These are phyloP conservation scores for Plasmodium chabaudi DNA, from an alignment of 169 alveolate genomes.

Conservation along the genomic window DNA sequence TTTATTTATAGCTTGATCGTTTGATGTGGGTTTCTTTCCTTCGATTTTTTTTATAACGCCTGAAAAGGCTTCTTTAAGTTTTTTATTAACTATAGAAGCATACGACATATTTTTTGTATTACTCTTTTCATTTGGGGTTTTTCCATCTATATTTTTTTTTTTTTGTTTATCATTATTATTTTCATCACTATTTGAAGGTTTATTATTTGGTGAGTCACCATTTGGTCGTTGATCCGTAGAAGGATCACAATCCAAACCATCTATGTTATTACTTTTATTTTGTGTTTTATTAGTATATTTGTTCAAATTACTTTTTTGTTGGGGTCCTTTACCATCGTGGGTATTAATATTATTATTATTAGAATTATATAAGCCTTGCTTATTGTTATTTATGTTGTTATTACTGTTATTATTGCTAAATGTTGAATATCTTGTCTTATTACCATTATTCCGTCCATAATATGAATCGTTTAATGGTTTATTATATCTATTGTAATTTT, in stretches of 20 bases:
- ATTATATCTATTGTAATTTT: conserved; percentile 54
- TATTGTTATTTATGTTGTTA: not conserved
- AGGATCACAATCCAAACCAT: conserved; percentile 45
- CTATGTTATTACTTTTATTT: conserved; percentile 55
- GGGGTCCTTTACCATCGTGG: conserved; percentile 31
- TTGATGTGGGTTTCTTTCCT: conserved; percentile 2
- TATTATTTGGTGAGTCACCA: conserved; percentile 5
- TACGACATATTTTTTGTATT: conserved; percentile 26
- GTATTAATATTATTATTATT: conserved; percentile 14
- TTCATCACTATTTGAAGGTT: conserved; percentile 4
- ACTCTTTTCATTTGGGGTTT: conserved; percentile 13
- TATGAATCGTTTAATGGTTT: conserved; percentile 39
- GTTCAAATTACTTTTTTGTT: conserved; percentile 20
- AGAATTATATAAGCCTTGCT: conserved; percentile 19
- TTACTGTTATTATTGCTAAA: not conserved
- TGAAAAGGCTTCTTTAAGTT: conserved; percentile 6
- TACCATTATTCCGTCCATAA: conserved; percentile 10
- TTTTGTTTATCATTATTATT: conserved; percentile 12
- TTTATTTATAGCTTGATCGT: not conserved
- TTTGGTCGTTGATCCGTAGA: conserved; percentile 44
- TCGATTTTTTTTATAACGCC: conserved; percentile 29
- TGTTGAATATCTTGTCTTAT: conserved; percentile 25
- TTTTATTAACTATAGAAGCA: conserved; percentile 64
- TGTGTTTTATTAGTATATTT: conserved; percentile 25
- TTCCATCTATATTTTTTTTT: conserved; percentile 13